These are phyloP conservation scores for Aspergillus bombycis DNA, from an alignment of 2,329 filamentous ascomycete genomes.

Conservation along the genomic window DNA sequence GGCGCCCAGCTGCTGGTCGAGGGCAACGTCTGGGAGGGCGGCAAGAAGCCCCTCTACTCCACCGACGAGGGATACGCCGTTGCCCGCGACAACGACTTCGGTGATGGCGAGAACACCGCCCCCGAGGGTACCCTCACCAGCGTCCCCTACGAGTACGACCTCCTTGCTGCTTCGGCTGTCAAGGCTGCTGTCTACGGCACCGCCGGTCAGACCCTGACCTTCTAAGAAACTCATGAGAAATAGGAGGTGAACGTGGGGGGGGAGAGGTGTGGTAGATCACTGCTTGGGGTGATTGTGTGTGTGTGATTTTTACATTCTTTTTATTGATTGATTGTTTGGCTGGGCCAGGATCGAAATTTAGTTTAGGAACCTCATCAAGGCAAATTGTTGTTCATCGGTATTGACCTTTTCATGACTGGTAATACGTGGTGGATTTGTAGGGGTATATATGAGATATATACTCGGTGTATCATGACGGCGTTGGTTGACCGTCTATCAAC, in stretches of 20 bases:
- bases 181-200: conserved; percentile 47
- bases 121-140: conserved; percentile 54
- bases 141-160: conserved; percentile 58
- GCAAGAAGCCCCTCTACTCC: conserved; percentile 52
- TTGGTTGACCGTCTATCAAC: too few relatives aligned
- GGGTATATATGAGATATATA: neutral
- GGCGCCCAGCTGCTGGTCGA: conserved; percentile 63
- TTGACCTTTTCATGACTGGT: neutral
- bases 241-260: neutral
- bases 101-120: conserved; percentile 53
- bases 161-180: conserved; percentile 55
- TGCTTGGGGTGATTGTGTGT: neutral
- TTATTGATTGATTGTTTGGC: neutral
- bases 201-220: conserved; percentile 39
- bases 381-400: neutral
- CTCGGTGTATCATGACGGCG: too few relatives aligned
- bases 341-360: neutral
- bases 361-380: neutral
- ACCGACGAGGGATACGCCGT: conserved; percentile 50
- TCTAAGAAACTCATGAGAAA: conserved; percentile 21
- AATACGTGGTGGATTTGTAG: neutral
- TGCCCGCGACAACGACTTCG: conserved; percentile 51
- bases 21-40: conserved; percentile 55
- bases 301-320: neutral
- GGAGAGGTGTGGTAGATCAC: neutral